Percentiles rank a stretch among this genome's conserved stretches.
phyloP scores from a whole-genome alignment of 805 yeast genomes.

The Starmerella floris region DNA sequence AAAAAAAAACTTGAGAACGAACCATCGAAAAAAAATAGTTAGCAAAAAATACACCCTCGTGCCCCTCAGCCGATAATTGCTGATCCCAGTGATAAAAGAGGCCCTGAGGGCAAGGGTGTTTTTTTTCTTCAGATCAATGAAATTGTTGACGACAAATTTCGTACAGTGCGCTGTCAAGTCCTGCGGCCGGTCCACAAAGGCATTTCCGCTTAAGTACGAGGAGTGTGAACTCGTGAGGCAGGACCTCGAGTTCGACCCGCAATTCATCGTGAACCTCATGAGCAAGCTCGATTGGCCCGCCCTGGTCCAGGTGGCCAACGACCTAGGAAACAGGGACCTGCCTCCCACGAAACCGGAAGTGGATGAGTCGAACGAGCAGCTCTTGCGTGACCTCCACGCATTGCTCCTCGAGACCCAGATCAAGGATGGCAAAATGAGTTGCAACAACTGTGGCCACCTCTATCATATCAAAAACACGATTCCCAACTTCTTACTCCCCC shows the following conservation, averaged over 20 bases:
- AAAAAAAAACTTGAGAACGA: too few relatives aligned
- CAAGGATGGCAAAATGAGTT: slow-evolving; percentile 75
- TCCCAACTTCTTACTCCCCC: slow-evolving; percentile 88
- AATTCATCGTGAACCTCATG: slow-evolving; percentile 59
- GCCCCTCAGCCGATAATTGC: too few relatives aligned
- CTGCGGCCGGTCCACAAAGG: slow-evolving; percentile 58
- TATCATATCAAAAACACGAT: slow-evolving; percentile 86
- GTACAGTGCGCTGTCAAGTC: slow-evolving; percentile 81
- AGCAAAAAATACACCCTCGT: too few relatives aligned
- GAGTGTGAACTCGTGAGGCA: slow-evolving; percentile 60
- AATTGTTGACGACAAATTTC: slow-evolving; percentile 88
- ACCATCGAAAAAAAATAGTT: too few relatives aligned
- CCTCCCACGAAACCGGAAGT: slow-evolving; percentile 30
- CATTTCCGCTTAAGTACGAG: slow-evolving; percentile 69
- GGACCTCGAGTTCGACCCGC: slow-evolving; percentile 69
- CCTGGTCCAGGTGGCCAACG: slow-evolving; percentile 58
- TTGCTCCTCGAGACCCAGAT: slow-evolving; percentile 77
- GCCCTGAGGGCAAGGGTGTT: not conserved
- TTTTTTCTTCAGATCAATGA: slow-evolving; percentile 39
- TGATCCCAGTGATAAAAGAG: too few relatives aligned
- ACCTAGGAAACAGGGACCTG: slow-evolving; percentile 46
- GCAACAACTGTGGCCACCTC: slow-evolving; percentile 72
- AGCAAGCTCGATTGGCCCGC: slow-evolving; percentile 86
- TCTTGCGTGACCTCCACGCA: slow-evolving; percentile 63
- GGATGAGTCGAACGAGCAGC: slow-evolving; percentile 30